phyloP scores from a whole-genome alignment of 2,329 filamentous ascomycete genomes.

The Colletotrichum falcatum region DNA sequence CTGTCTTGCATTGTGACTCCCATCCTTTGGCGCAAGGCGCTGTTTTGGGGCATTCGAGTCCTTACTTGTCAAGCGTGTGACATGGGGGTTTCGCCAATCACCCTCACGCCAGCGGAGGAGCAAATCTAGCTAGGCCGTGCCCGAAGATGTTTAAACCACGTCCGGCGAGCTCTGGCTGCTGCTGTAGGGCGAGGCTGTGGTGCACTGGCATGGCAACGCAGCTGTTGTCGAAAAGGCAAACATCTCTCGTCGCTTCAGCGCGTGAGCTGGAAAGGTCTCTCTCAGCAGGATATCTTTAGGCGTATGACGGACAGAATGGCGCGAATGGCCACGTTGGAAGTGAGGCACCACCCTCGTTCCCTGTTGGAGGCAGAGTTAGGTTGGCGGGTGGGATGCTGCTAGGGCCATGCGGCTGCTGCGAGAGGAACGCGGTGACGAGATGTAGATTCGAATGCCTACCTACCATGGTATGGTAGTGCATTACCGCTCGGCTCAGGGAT shows the following conservation, averaged over 20 bases:
- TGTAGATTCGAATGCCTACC: no score
- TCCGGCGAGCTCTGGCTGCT: background rate
- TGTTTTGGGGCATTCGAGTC: constrained; percentile 5
- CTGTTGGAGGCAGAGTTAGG: constrained; percentile 17
- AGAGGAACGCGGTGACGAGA: constrained; percentile 37
- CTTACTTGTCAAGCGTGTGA: constrained; percentile 31
- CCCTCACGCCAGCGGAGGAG: background rate
- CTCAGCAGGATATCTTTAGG: constrained; percentile 3
- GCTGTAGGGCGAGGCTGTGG: background rate
- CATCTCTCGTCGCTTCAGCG: constrained; percentile 9
- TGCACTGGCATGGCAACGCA: background rate
- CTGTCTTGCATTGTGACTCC: constrained; percentile 24
- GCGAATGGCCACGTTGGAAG: constrained; percentile 24
- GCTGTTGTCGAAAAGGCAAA: background rate
- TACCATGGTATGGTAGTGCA: constrained; percentile 17
- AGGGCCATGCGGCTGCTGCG: constrained; percentile 31
- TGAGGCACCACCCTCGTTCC: constrained; percentile 14
- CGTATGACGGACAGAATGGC: constrained; percentile 6
- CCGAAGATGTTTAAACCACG: constrained; percentile 17
- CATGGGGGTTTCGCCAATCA: background rate
- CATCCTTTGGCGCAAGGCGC: constrained; percentile 13
- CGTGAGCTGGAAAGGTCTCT: constrained; percentile 8
- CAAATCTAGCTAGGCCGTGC: constrained; percentile 15
- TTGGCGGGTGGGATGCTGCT: constrained; percentile 25
- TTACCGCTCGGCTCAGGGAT: constrained; percentile 39